Evolutionary conservation across 352 stramenopile species (phyloP).

Genomic region (Phytophthora tubulina): DNA sequence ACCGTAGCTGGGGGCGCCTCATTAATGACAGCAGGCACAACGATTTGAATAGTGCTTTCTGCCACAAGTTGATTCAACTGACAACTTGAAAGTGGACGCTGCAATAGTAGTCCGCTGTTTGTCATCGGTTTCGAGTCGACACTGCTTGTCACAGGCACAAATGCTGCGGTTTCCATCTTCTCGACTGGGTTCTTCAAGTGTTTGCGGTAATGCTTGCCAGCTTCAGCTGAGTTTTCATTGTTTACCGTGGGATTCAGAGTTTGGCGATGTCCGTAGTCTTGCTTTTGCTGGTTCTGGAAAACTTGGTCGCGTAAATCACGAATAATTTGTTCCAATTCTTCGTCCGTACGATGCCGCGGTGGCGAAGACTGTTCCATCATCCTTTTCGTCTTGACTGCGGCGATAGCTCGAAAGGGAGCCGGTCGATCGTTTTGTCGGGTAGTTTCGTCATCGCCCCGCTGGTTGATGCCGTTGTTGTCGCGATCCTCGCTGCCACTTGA

Average conservation of each 20-base stretch:
- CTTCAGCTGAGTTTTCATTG: conserved; percentile 1
- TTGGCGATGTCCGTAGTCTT: conserved; percentile 1
- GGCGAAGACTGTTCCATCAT: conserved; percentile 4
- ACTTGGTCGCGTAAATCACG: conserved; percentile 67
- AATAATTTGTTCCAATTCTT: conserved; percentile 77
- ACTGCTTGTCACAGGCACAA: conserved; percentile 4
- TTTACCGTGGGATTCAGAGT: not conserved
- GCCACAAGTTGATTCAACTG: conserved; percentile 26
- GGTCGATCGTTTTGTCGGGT: conserved; percentile 6
- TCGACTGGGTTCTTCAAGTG: conserved; percentile 78
- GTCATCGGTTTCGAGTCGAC: conserved; percentile 8
- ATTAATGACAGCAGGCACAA: conserved; percentile 38
- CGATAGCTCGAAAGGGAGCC: not conserved
- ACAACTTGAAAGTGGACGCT: conserved; percentile 35
- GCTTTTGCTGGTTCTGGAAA: conserved; percentile 36
- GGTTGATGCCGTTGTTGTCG: conserved; percentile 9
- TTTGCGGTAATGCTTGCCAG: conserved; percentile 34
- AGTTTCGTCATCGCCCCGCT: conserved; percentile 4
- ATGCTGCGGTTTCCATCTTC: conserved; percentile 42
- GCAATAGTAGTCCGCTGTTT: conserved; percentile 17
- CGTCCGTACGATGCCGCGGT: conserved; percentile 48
- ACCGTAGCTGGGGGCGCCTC: conserved; percentile 3
- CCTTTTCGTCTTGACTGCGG: conserved; percentile 1
- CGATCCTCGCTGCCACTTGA: conserved; percentile 1
- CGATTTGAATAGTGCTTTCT: conserved; percentile 33